A percentile compares a stretch with the other conserved stretches of the same genome.
Evolutionary conservation across 306 rosid species (phyloP).

Genomic region (Prunus fruticosa): DNA sequence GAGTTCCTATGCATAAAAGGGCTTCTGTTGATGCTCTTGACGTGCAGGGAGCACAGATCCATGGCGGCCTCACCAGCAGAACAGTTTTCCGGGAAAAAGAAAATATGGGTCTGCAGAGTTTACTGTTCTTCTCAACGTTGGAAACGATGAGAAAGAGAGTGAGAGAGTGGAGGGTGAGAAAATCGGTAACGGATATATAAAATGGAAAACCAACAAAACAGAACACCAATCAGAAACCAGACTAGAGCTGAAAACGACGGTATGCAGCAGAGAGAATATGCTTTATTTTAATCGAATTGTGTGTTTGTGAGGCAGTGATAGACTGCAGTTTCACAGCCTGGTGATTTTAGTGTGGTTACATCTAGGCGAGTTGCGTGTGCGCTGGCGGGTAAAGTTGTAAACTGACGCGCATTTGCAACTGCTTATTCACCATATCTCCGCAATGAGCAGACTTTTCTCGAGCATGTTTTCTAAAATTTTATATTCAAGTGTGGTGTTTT

Average conservation of each 20-base stretch:
- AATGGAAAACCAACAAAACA: neutral
- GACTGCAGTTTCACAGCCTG: neutral
- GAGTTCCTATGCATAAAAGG: slow-evolving; percentile 45
- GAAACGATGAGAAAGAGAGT: slow-evolving; percentile 17
- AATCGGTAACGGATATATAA: slow-evolving; percentile 25
- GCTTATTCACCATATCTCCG: too few relatives aligned
- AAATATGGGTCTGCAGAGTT: neutral
- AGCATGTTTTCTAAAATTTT: too few relatives aligned
- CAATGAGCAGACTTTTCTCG: too few relatives aligned
- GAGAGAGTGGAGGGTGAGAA: slow-evolving; percentile 8
- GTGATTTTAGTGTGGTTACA: neutral
- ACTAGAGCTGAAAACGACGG: slow-evolving; percentile 13
- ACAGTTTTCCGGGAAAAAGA: neutral
- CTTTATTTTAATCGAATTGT: slow-evolving; percentile 24
- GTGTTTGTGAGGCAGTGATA: neutral
- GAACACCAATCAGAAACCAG: slow-evolving; percentile 18
- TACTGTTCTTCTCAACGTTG: slow-evolving; percentile 1
- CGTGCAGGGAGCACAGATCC: slow-evolving; percentile 72
- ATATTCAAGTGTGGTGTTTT: too few relatives aligned
- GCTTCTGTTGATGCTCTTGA: slow-evolving; percentile 37
- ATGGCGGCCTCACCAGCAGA: slow-evolving; percentile 24
- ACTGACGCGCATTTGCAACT: neutral
- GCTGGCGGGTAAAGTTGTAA: neutral
- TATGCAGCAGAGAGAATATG: slow-evolving; percentile 25
- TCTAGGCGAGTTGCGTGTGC: too few relatives aligned